These are phyloP conservation scores for Botryotinia narcissicola DNA, from an alignment of 2,329 filamentous ascomycete species.

Conservation along the genomic window DNA sequence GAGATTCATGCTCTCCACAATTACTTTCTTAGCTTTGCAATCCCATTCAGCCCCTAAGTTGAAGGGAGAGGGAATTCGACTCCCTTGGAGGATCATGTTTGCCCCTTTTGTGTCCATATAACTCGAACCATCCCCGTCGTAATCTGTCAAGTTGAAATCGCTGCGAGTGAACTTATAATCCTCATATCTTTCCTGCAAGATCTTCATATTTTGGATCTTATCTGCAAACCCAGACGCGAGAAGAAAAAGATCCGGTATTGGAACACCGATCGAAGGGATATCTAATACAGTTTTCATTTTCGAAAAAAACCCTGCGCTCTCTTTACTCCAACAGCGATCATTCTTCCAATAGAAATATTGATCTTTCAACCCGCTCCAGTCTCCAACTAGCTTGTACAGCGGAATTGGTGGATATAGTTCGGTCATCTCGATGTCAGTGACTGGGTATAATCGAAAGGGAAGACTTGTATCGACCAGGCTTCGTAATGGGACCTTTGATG, in stretches of 20 bases:
- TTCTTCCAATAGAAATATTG: not conserved
- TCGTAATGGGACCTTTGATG: not conserved
- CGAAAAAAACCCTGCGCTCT: accelerated
- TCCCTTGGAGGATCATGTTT: not conserved
- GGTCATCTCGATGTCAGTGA: not conserved
- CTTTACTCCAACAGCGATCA: not conserved
- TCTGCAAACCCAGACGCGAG: not conserved
- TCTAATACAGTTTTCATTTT: not conserved
- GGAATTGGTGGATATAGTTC: not conserved
- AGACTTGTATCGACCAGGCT: not conserved
- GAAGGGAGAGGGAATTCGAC: not conserved
- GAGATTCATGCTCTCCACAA: not conserved
- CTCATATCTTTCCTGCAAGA: not conserved
- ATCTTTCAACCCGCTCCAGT: not conserved
- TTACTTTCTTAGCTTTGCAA: not conserved
- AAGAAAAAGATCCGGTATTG: not conserved
- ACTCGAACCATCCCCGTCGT: accelerated
- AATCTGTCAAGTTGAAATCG: too few species aligned
- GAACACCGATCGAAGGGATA: too few species aligned
- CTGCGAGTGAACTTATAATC: not conserved
- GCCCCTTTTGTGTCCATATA: not conserved
- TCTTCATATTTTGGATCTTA: not conserved
- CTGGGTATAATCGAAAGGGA: too few species aligned
- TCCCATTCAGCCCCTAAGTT: not conserved
- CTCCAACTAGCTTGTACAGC: not conserved